phyloP scores from a whole-genome alignment of 2,329 filamentous ascomycete species.

The Berkeleyomyces basicola region DNA sequence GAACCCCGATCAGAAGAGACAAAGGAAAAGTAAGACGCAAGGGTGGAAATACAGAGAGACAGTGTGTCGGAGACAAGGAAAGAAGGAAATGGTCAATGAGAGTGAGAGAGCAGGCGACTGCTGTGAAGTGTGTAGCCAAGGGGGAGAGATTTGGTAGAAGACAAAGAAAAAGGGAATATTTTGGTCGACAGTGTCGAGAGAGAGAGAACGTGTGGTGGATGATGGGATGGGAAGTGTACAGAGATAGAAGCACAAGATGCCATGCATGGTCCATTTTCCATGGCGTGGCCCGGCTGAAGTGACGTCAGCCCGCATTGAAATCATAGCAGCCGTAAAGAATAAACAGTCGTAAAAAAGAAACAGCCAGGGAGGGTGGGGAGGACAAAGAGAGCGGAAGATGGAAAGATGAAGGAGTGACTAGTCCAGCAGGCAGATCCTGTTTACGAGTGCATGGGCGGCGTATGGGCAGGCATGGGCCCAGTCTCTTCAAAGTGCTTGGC shows the following conservation, averaged over 20 bases:
- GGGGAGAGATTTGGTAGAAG: not conserved
- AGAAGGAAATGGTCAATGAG: slow-evolving; percentile 1
- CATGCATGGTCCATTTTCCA: no score
- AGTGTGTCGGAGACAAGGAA: not conserved
- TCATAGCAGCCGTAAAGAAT: slow-evolving; percentile 13
- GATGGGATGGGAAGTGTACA: not conserved
- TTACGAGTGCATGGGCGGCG: slow-evolving; percentile 9
- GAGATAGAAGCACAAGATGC: slow-evolving; percentile 3
- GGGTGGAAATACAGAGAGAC: not conserved
- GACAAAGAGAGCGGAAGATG: not conserved
- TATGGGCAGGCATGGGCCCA: slow-evolving; percentile 23
- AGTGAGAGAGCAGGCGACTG: slow-evolving; percentile 4
- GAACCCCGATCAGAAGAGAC: not conserved
- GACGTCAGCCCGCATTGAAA: slow-evolving; percentile 2
- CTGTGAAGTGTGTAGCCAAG: not conserved
- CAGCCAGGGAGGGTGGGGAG: not conserved
- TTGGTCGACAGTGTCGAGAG: not conserved
- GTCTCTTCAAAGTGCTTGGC: slow-evolving; percentile 22
- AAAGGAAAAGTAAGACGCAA: not conserved
- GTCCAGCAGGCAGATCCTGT: not conserved
- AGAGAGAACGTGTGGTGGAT: not conserved
- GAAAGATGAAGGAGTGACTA: not conserved
- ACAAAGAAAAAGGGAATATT: not conserved
- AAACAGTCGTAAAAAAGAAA: slow-evolving; percentile 9
- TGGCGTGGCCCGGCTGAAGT: not conserved